Evolutionary conservation across 108 stramenopile species (phyloP), one percentile per base, ranked within the genome.

Genomic region (Cafeteria roenbergensis): DNA sequence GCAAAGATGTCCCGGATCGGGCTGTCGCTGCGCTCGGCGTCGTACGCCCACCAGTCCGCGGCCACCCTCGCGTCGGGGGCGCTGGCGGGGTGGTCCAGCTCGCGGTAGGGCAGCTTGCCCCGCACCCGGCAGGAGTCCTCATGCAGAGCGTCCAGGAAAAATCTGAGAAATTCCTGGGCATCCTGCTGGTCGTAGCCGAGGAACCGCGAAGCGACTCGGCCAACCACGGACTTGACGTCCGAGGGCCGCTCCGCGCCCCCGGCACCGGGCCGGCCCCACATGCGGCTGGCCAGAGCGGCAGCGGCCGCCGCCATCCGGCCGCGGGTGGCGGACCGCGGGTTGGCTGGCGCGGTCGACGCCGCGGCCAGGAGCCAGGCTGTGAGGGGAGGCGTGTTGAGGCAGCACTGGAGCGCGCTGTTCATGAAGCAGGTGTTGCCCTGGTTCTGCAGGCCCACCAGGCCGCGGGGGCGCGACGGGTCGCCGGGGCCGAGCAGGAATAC

Each of bases 111-210:
- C 14, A 50, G 36, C 80, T 96, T 97, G 62, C 83, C 83, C 14
- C 78, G 78, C 27, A 95, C 77, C 3, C 89, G 88, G 76, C 96
- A 97, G 31, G 93, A 87, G 72, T 99, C 98, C 72, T 99, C 95
- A 78, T 99, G 94, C 30, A 99, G 70, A 0, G 88, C 89, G 67
- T 97, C 98, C 21, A 99, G 67, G 30, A 97, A 73, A 69, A 90
- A 95, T 21, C 81, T 84, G 62, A 94, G 87, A 24, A 99, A 75
- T 67, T 99, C 98, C 69, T 95, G 95, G 1, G 91, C 89, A 69
- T 99, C 98, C 65, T 99, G 98, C 79, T 99, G 98, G 64, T 95
- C 90, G 71, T 96, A 96, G 1, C 98, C 98, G 51, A 86, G 71
- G 73, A 99, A 99, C 67, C 87, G 86, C 38, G 90, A 83, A 1